phyloP scores from a whole-genome alignment of 164 flowering plant species.

The Tetracentron sinense region DNA sequence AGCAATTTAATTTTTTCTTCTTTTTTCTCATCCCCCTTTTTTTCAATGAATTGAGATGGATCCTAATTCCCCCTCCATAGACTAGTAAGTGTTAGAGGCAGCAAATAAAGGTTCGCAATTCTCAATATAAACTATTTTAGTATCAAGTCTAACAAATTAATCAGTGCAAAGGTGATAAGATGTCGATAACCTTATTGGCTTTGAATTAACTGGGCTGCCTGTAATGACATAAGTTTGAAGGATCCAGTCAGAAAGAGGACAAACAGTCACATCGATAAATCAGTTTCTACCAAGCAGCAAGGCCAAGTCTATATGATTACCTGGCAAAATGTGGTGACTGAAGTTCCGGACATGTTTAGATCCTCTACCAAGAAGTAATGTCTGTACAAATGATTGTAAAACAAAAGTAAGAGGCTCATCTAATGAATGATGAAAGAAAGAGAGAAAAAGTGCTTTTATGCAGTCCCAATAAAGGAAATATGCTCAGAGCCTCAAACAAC shows the following conservation, averaged over 20 bases:
- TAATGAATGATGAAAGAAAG: neutral
- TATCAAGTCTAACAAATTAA: neutral
- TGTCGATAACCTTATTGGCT: constrained; percentile 35
- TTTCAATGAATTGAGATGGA: too few species aligned
- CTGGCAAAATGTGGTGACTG: constrained; percentile 24
- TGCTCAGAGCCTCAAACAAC: neutral
- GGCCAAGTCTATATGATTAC: constrained; percentile 22
- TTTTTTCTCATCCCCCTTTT: too few species aligned
- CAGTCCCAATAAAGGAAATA: too few species aligned
- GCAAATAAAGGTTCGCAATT: too few species aligned
- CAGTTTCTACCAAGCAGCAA: neutral
- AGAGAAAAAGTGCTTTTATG: neutral
- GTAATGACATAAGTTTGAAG: constrained; percentile 4
- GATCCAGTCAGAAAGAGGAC: neutral
- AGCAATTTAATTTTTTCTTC: too few species aligned
- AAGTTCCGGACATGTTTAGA: constrained; percentile 26
- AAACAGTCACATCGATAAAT: neutral
- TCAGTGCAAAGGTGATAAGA: neutral
- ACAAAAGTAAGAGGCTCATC: neutral
- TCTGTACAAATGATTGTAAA: constrained; percentile 23
- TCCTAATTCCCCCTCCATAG: too few species aligned
- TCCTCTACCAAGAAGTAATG: constrained; percentile 24
- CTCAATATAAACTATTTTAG: too few species aligned
- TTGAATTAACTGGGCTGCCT: constrained; percentile 30
- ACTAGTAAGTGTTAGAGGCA: too few species aligned